Conservation (phyloP, 176 grass and related monocot species). For the Stipa capillata region DNA sequence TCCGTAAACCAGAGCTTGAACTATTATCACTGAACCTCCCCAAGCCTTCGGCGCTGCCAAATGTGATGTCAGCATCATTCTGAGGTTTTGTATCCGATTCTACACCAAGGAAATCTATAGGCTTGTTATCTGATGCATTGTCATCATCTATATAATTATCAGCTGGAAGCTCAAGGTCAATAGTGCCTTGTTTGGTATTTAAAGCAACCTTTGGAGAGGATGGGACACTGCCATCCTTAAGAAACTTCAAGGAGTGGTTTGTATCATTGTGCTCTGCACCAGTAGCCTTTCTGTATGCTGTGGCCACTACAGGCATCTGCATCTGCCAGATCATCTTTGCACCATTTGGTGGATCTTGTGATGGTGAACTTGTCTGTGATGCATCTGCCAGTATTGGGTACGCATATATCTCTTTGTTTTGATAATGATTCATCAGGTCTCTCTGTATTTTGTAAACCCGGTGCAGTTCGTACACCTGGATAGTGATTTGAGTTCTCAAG, state of each 20-base stretch:
- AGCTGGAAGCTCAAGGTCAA: conserved; percentile 58
- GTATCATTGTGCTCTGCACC: conserved; percentile 26
- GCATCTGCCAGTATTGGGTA: conserved; percentile 27
- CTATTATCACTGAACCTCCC: conserved; percentile 24
- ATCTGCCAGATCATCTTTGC: conserved; percentile 35
- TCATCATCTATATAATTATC: conserved; percentile 55
- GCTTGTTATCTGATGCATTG: conserved; percentile 24
- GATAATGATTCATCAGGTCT: conserved; percentile 58
- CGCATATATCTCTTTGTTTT: conserved; percentile 33
- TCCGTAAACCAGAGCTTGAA: conserved; percentile 21
- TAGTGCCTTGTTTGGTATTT: conserved; percentile 25
- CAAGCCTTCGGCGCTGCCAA: conserved; percentile 4
- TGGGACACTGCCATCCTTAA: conserved; percentile 66
- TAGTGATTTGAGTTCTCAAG: conserved; percentile 1
- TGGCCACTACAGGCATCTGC: conserved; percentile 13
- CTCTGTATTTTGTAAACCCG: conserved; percentile 86
- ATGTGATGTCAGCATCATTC: conserved; percentile 32
- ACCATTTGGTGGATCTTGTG: conserved; percentile 49
- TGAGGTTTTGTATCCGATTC: background rate
- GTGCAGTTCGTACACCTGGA: conserved; percentile 97
- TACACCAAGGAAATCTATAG: conserved; percentile 42
- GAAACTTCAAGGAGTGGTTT: conserved; percentile 46
- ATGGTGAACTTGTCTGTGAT: conserved; percentile 54
- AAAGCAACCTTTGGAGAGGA: conserved; percentile 51
- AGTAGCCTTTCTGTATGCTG: conserved; percentile 13